phyloP scores from a whole-genome alignment of 2,329 filamentous ascomycete genomes.

The Escovopsis sp. region DNA sequence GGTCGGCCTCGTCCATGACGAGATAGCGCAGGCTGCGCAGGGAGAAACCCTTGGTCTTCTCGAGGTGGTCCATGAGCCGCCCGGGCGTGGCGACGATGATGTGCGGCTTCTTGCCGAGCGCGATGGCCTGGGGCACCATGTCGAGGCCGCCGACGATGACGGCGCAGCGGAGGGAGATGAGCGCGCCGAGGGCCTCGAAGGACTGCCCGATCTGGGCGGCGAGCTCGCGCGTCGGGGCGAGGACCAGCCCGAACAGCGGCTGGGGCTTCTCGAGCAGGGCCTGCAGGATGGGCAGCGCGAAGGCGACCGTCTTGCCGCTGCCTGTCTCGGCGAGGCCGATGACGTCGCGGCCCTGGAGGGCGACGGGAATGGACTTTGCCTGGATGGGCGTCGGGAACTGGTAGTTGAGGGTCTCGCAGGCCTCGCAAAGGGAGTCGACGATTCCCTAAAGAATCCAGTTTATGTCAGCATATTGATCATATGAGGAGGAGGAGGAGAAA shows the following conservation, averaged over 20 bases:
- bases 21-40: constrained; percentile 69
- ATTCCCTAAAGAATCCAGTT: constrained; percentile 50
- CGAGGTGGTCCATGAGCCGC: constrained; percentile 75
- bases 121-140: constrained; percentile 83
- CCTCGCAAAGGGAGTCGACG: constrained; percentile 75
- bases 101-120: constrained; percentile 89
- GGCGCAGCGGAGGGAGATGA: constrained; percentile 75
- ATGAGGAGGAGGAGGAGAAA: too few relatives aligned
- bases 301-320: constrained; percentile 89
- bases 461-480: too few relatives aligned
- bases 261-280: constrained; percentile 78
- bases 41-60: constrained; percentile 94
- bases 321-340: constrained; percentile 94
- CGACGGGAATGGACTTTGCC: constrained; percentile 64
- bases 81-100: constrained; percentile 87
- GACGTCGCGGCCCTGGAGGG: constrained; percentile 67
- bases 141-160: constrained; percentile 89
- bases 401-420: constrained; percentile 69
- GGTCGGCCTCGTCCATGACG: constrained; percentile 90
- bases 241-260: constrained; percentile 70
- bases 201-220: constrained; percentile 81
- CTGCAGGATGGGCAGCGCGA: constrained; percentile 84
- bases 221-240: constrained; percentile 86
- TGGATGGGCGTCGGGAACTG: constrained; percentile 83
- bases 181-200: constrained; percentile 73